These are phyloP conservation scores for Sechiopsis laciniata DNA, from an alignment of 306 rosid species.

Conservation along the genomic window DNA sequence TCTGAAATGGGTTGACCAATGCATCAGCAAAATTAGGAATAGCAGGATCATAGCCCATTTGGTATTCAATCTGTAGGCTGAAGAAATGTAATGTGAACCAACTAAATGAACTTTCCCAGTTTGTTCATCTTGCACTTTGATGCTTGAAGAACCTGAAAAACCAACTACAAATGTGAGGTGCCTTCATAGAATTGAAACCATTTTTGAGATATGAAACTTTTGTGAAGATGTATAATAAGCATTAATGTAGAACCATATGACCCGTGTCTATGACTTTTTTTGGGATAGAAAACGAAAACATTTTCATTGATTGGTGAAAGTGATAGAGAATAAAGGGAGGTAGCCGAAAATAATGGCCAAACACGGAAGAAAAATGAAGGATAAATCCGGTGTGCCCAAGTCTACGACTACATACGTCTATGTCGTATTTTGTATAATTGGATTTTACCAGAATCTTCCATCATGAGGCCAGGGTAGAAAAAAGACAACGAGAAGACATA, in stretches of 20 bases:
- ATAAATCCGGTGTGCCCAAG: too few species aligned
- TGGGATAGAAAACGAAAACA: too few species aligned
- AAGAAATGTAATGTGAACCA: conserved; percentile 61
- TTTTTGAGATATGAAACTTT: not conserved
- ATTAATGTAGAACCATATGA: too few species aligned
- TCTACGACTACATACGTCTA: too few species aligned
- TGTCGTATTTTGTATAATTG: not conserved
- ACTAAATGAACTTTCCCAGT: conserved; percentile 93
- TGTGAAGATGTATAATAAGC: not conserved
- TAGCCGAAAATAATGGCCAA: too few species aligned
- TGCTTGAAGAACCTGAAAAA: conserved; percentile 84
- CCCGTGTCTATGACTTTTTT: too few species aligned
- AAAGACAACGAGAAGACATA: not conserved
- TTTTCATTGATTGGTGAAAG: too few species aligned
- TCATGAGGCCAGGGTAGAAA: not conserved
- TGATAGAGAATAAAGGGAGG: too few species aligned
- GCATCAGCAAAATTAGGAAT: conserved; percentile 40
- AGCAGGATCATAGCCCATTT: conserved; percentile 32
- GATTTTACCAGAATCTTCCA: not conserved
- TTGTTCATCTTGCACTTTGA: conserved; percentile 72
- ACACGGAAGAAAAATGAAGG: too few species aligned
- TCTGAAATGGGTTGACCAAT: conserved; percentile 40
- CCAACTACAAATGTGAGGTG: conserved; percentile 24
- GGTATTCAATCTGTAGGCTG: conserved; percentile 38
- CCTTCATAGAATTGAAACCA: not conserved